Base-by-base conservation (phyloP, 768 basidiomycete species). In the Kwoniella dejecticola region DNA sequence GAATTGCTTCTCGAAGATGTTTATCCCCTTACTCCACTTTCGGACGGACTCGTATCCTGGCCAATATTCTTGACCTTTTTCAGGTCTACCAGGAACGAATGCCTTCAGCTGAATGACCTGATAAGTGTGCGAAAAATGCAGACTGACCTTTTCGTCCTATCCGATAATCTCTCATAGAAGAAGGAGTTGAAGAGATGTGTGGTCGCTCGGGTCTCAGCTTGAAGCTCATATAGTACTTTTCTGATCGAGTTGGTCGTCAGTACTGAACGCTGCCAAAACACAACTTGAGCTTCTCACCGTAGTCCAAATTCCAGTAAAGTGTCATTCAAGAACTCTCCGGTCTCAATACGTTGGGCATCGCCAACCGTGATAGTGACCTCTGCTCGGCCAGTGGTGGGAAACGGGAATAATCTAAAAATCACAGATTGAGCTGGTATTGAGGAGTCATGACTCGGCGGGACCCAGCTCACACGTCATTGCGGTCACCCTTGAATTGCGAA, bases 181-280 rank as follows among this genome's bases (percentile, higher is more conserved):
- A 97, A 99, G 0, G 94, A 94, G 77, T 88, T 98, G 82, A 98
- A 98, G 3, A 98, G 84, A 71, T 97, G 88, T 0, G 94, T 83
- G 67, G 89, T 84, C 2, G 86, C 83, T 1, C 86, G 89, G 3
- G 90, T 79, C 15, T 82, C 82, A 1, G 88, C 87, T 63, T 88
- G 74, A 24, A 54, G n/a, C n/a, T 47, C 12, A 8, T 19, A 21
- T 30, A 66, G 19, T 12, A 61, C 60, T 36, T 36, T 36, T 36
- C 33, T 36, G n/a, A n/a, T n/a, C n/a, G n/a, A n/a, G n/a, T n/a
- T n/a, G n/a, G n/a, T n/a, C n/a, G n/a, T n/a, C n/a, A n/a, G n/a
- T n/a, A n/a, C n/a, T n/a, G n/a, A n/a, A n/a, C n/a, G n/a, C n/a
- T n/a, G n/a, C n/a, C n/a, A n/a, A n/a, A n/a, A n/a, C n/a, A n/a